A percentile compares a stretch with the other conserved stretches of the same genome.
phyloP scores from a whole-genome alignment of 2,329 filamentous ascomycete species.

The Macrophomina phaseolina region DNA sequence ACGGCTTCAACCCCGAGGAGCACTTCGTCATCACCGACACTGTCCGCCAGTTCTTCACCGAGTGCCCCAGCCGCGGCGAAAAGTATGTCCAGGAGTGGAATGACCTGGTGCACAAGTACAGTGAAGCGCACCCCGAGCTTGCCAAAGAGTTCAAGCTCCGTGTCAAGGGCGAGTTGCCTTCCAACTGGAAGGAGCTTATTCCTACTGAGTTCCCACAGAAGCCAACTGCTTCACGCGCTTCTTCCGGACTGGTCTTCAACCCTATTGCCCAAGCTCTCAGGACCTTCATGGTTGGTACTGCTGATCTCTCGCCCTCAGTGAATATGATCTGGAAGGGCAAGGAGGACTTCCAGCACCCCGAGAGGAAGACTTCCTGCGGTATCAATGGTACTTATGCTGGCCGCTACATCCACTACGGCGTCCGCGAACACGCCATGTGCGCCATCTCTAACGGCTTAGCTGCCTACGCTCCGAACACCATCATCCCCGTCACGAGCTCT shows the following conservation, averaged over 20 bases:
- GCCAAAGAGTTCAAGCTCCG: constrained; percentile 56
- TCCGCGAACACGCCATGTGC: constrained; percentile 47
- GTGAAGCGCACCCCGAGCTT: constrained; percentile 55
- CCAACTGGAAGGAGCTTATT: constrained; percentile 58
- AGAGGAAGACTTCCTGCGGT: constrained; percentile 48
- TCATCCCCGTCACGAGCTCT: constrained; percentile 63
- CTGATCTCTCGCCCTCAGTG: constrained; percentile 61
- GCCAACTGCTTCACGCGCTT: constrained; percentile 58
- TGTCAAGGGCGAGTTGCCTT: constrained; percentile 54
- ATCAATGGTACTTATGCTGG: constrained; percentile 62
- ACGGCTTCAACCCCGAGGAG: constrained; percentile 57
- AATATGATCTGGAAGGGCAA: constrained; percentile 61
- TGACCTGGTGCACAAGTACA: constrained; percentile 51
- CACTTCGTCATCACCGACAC: constrained; percentile 54
- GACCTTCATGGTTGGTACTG: constrained; percentile 79
- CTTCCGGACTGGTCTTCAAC: constrained; percentile 58
- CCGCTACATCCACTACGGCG: constrained; percentile 55
- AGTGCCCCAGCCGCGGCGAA: constrained; percentile 54
- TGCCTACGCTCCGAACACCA: constrained; percentile 56
- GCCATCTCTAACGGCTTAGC: constrained; percentile 60
- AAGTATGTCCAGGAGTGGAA: constrained; percentile 57
- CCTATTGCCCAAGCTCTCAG: constrained; percentile 80
- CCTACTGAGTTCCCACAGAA: constrained; percentile 55
- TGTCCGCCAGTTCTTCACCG: constrained; percentile 60
- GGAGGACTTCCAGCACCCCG: constrained; percentile 56